Evolutionary conservation across 164 flowering plant genomes (phyloP).

Genomic region (Kingdonia uniflora): DNA sequence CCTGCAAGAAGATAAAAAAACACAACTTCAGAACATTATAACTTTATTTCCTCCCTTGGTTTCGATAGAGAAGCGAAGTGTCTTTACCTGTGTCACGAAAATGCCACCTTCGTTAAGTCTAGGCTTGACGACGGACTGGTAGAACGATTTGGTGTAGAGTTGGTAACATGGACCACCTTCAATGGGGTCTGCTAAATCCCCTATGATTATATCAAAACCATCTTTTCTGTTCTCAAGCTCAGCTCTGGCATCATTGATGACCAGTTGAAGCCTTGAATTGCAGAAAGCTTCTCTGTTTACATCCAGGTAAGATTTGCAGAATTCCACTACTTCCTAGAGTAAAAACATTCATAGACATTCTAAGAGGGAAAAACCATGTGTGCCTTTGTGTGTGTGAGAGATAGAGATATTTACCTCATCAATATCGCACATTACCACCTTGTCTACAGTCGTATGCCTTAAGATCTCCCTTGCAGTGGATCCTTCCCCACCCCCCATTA

Average conservation of each 20-base stretch:
- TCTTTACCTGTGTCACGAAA: conserved; percentile 78
- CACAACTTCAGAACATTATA: background rate
- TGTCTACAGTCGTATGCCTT: conserved; percentile 53
- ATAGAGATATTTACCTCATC: conserved; percentile 45
- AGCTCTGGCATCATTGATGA: conserved; percentile 92
- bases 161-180: conserved; percentile 96
- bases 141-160: conserved; percentile 91
- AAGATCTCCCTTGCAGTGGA: conserved; percentile 86
- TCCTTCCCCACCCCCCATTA: conserved; percentile 97
- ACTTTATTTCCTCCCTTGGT: background rate
- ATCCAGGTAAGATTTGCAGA: conserved; percentile 65
- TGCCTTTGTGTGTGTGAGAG: no score
- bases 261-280: conserved; percentile 63
- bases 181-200: conserved; percentile 89
- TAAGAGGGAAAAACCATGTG: no score
- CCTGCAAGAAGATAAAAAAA: conserved; percentile 30
- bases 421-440: conserved; percentile 86
- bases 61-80: background rate
- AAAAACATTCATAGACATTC: no score
- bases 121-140: conserved; percentile 62
- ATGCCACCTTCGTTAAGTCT: conserved; percentile 61
- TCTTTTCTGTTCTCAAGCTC: conserved; percentile 61
- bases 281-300: conserved; percentile 74
- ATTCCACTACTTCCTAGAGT: conserved; percentile 81
- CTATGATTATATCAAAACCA: conserved; percentile 70